Evolutionary conservation across 1,139 yeast species (phyloP).

Genomic region (Debaryomyces psychrophilus): DNA sequence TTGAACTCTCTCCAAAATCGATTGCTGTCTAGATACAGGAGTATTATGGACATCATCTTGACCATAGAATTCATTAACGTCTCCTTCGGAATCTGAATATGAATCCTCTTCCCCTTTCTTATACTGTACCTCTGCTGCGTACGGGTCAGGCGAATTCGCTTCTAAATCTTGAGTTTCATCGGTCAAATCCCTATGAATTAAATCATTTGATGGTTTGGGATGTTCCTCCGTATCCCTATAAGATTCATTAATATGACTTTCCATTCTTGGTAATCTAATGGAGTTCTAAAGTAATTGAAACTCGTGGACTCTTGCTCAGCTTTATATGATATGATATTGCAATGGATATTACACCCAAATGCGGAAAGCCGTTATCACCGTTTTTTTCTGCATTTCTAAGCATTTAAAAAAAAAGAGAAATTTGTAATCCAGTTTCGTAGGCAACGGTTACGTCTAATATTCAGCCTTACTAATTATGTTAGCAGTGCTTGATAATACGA

Average conservation of each 20-base stretch:
- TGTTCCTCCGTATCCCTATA: background rate
- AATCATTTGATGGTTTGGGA: background rate
- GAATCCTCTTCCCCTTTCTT: background rate
- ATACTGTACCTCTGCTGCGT: background rate
- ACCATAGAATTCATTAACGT: background rate
- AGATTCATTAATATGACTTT: background rate
- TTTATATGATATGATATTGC: background rate
- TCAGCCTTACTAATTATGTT: too few species aligned
- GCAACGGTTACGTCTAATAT: too few species aligned
- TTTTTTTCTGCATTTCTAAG: background rate
- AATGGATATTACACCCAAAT: background rate
- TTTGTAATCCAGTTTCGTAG: too few species aligned
- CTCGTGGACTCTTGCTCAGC: background rate
- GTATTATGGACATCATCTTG: background rate
- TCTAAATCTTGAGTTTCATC: background rate
- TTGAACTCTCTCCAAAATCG: constrained; percentile 22
- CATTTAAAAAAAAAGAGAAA: background rate
- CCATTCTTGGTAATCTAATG: background rate
- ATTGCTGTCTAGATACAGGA: constrained; percentile 17
- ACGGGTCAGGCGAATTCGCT: constrained; percentile 1
- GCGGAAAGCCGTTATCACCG: background rate
- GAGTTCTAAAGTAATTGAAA: background rate
- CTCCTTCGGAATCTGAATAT: constrained; percentile 2
- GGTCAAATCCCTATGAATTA: background rate
- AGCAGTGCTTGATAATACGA: too few species aligned